These are phyloP conservation scores for Hypoxylon subgilvum DNA, from an alignment of 495 filamentous ascomycete genomes.

Conservation along the genomic window DNA sequence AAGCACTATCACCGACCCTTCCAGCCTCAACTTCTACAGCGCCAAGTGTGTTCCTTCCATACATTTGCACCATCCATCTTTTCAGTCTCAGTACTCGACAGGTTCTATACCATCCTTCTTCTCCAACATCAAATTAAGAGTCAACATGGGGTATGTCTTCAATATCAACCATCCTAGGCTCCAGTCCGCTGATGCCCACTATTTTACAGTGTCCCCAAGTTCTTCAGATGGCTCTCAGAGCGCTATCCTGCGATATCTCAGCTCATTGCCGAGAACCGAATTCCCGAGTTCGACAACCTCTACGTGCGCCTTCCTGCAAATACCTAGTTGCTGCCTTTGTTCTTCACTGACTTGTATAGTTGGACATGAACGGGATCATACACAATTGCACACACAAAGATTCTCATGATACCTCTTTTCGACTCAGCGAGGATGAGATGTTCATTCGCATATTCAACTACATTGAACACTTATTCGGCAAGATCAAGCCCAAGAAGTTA, in stretches of 20 bases:
- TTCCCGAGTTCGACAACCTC: slow-evolving; percentile 97
- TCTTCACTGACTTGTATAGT: slow-evolving; percentile 49
- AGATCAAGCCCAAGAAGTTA: slow-evolving; percentile 96
- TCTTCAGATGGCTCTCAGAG: slow-evolving; percentile 92
- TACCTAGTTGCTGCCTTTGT: neutral
- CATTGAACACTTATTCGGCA: slow-evolving; percentile 97
- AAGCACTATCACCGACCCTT: neutral
- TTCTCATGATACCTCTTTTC: slow-evolving; percentile 79
- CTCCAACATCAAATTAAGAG: neutral
- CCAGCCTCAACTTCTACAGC: neutral
- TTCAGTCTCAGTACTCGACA: neutral
- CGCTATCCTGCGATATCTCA: slow-evolving; percentile 98
- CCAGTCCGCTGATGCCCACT: slow-evolving; percentile 4
- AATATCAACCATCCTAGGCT: neutral
- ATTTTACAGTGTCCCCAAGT: slow-evolving; percentile 92
- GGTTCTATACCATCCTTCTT: neutral
- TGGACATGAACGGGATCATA: slow-evolving; percentile 99
- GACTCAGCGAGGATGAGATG: slow-evolving; percentile 97
- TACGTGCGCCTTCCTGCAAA: slow-evolving; percentile 63
- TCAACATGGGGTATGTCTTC: slow-evolving; percentile 32
- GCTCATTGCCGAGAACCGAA: slow-evolving; percentile 97
- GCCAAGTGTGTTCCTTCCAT: neutral
- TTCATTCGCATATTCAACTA: slow-evolving; percentile 99
- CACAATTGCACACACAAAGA: slow-evolving; percentile 99
- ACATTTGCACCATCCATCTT: neutral